Evolutionary conservation across 108 stramenopile genomes (phyloP).

Genomic region (Ochromonas danica): DNA sequence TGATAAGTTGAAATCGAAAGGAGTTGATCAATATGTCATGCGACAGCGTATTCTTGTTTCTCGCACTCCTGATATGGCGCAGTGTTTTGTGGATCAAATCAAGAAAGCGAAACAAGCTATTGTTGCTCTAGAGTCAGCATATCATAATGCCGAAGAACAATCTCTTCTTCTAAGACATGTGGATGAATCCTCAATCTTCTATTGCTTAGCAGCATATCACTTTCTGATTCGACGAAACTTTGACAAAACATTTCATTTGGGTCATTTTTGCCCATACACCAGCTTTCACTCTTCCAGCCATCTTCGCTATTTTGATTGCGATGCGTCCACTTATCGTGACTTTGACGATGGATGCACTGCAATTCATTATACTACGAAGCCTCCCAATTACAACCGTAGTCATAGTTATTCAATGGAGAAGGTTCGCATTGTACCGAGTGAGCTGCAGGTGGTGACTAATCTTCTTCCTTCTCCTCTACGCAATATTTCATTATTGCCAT

Average conservation of each 20-base stretch:
- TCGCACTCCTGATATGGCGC: background rate
- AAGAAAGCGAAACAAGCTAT: too few relatives aligned
- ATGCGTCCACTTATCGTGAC: background rate
- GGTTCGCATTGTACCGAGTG: too few relatives aligned
- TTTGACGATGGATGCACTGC: background rate
- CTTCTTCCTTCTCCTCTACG: too few relatives aligned
- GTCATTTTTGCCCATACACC: background rate
- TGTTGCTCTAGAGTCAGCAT: too few relatives aligned
- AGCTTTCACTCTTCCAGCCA: background rate
- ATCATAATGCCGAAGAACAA: too few relatives aligned
- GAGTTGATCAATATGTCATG: background rate
- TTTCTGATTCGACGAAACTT: background rate
- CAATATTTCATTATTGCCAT: too few relatives aligned
- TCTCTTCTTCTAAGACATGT: too few relatives aligned
- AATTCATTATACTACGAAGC: background rate
- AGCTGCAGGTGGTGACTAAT: too few relatives aligned
- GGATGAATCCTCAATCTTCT: background rate
- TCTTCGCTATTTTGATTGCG: background rate
- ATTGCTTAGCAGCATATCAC: background rate
- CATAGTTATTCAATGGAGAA: background rate
- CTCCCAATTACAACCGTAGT: background rate
- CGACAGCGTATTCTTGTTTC: background rate
- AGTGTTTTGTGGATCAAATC: background rate
- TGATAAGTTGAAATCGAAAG: background rate
- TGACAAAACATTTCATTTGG: background rate